Evolutionary conservation across 768 basidiomycete species (phyloP).

Genomic region (Neoboletus subvelutipes): DNA sequence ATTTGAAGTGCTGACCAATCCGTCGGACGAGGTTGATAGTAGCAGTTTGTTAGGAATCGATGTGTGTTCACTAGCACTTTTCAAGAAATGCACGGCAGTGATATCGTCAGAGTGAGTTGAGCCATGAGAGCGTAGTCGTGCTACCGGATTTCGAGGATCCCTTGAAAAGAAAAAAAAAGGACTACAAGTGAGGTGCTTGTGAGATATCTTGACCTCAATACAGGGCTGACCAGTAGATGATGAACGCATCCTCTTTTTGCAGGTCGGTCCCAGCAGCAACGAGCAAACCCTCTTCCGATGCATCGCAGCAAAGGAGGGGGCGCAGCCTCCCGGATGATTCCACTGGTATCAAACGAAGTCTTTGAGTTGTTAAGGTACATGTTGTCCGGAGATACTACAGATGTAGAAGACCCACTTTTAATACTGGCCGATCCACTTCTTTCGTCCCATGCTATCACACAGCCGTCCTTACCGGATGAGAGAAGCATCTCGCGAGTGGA

Average conservation of each 20-base stretch:
- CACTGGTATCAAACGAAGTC: constrained; percentile 39
- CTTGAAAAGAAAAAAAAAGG: constrained; percentile 37
- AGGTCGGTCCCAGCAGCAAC: constrained; percentile 85
- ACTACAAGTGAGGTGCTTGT: not conserved
- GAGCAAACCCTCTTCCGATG: constrained; percentile 65
- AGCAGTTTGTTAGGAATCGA: constrained; percentile 45
- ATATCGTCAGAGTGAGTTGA: constrained; percentile 95
- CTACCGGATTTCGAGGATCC: constrained; percentile 80
- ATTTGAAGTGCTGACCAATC: constrained; percentile 71
- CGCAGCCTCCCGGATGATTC: constrained; percentile 42
- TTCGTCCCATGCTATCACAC: constrained; percentile 74
- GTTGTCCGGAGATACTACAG: not conserved
- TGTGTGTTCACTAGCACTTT: constrained; percentile 26
- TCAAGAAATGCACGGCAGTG: constrained; percentile 63
- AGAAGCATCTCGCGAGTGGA: constrained; percentile 47
- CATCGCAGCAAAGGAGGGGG: constrained; percentile 64
- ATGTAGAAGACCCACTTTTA: constrained; percentile 50
- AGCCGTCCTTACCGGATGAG: constrained; percentile 70
- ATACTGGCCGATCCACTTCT: constrained; percentile 51
- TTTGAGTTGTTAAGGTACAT: constrained; percentile 40
- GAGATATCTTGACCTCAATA: not conserved
- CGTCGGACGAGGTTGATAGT: constrained; percentile 85
- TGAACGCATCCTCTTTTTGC: constrained; percentile 75
- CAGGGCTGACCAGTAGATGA: constrained; percentile 73
- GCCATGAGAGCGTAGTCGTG: constrained; percentile 70